Conservation (phyloP, 768 basidiomycete genomes). For the Podaxis carcinomalis region DNA sequence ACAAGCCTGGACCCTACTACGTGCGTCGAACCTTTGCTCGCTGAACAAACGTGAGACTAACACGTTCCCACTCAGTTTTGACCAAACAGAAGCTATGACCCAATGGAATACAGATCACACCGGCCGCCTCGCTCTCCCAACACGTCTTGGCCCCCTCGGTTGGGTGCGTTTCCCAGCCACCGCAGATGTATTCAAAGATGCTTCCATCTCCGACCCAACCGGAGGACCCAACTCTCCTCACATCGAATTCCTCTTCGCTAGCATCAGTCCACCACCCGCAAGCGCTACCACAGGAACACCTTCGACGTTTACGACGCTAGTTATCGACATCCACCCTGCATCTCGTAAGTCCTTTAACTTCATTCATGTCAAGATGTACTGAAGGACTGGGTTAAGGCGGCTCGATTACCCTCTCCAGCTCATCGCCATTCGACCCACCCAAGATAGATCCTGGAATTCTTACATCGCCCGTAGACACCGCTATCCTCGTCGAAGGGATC, state of each 20-base stretch:
- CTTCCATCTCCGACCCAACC: conserved; percentile 2
- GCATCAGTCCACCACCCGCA: background rate
- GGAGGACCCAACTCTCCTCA: conserved; percentile 11
- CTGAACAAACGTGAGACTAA: no score
- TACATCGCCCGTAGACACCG: conserved; percentile 16
- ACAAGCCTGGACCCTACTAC: background rate
- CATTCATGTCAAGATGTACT: background rate
- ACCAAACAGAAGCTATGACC: background rate
- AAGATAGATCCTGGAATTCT: conserved; percentile 35
- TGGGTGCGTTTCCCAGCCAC: conserved; percentile 11
- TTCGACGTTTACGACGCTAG: background rate
- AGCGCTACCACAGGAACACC: background rate
- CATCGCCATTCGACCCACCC: conserved; percentile 35
- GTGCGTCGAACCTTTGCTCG: background rate
- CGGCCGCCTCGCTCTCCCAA: conserved; percentile 4
- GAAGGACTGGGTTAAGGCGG: background rate
- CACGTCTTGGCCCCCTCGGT: background rate
- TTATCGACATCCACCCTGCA: background rate
- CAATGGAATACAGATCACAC: conserved; percentile 6
- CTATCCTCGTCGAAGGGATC: conserved; percentile 18
- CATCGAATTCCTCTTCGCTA: conserved; percentile 7
- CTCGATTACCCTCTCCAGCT: conserved; percentile 28
- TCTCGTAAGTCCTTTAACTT: background rate
- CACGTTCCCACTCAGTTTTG: background rate
- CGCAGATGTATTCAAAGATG: conserved; percentile 7